Evolutionary conservation across 1,284 basidiomycete genomes (phyloP), one percentile per base, ranked within the genome.

Genomic region (Sporisorium graminicola): DNA sequence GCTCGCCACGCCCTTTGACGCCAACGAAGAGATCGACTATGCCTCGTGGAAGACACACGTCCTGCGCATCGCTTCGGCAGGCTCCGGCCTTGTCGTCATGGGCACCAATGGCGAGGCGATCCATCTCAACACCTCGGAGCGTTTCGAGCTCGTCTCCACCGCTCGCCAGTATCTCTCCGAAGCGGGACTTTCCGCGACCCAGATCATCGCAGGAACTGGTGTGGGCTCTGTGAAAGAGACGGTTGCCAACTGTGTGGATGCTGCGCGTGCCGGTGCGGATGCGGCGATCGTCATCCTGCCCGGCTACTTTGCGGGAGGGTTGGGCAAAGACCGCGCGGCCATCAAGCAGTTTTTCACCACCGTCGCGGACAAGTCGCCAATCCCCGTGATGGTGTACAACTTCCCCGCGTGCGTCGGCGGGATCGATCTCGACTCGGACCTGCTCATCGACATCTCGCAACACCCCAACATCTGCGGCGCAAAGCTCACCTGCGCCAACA

Each of bases 341-440:
- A 88, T 95, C 79, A 92, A 92, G 86, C 89, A 89, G 6, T 95
- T 91, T 87, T 96, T 90, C 88, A 87, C 88, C 37, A 92, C 93
- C 76, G 90, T 95, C 27, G 88, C 92, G 18, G 88, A 90, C 78
- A 91, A 90, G 78, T 92, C 91, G 66, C 92, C 93, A 3, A 90
- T 96, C 67, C 94, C 94, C 5, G 90, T 95, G 65, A 91, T 96
- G 84, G 90, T 95, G 65, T 96, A 96, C 88, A 96, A 95, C 85
- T 95, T 94, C 87, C 93, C 94, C 50, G 88, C 79, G 80, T 86
- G 85, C 86, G 87, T 67, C 3, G 63, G 93, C 0, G 94, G 94
- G 12, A 90, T 94, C 76, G 93, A 97, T 85, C 90, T 96, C 61
- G 91, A 93, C 85, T 94, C 93, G 13, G 93, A 95, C 85, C 86